Evolutionary conservation across 805 yeast species (phyloP).

Genomic region (Kuraishia hungarica): DNA sequence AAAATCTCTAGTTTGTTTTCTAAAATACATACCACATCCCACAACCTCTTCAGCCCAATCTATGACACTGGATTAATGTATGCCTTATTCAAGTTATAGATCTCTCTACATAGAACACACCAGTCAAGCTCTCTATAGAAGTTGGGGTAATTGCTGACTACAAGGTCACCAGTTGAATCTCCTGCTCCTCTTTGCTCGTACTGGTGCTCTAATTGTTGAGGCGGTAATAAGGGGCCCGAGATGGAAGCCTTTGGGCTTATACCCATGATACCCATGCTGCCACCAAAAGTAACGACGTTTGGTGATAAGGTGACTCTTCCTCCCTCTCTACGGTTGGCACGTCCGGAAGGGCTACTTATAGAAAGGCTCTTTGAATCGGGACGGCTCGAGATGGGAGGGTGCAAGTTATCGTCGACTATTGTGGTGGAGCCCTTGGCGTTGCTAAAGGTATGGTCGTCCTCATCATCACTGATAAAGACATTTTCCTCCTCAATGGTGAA

Average conservation of each 20-base stretch:
- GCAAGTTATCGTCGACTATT: background rate
- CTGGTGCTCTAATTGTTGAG: background rate
- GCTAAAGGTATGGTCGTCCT: constrained; percentile 1
- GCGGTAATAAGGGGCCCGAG: background rate
- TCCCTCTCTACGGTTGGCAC: constrained; percentile 1
- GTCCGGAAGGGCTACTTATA: constrained; percentile 3
- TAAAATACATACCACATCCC: background rate
- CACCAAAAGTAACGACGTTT: background rate
- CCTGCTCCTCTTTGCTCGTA: background rate
- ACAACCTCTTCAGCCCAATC: background rate
- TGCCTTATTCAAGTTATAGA: constrained; percentile 66
- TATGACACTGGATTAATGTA: constrained; percentile 27
- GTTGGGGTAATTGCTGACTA: constrained; percentile 14
- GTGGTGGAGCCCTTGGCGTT: constrained; percentile 2
- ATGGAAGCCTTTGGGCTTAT: background rate
- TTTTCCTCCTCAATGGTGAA: constrained; percentile 9
- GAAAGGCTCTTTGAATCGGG: constrained; percentile 4
- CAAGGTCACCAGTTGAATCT: background rate
- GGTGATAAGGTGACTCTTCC: background rate
- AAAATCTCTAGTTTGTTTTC: background rate
- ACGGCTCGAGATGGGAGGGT: background rate
- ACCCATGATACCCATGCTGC: background rate
- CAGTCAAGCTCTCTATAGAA: constrained; percentile 70
- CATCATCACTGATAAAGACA: constrained; percentile 4
- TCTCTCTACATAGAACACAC: constrained; percentile 80